These are phyloP conservation scores for Salix purpurea DNA, from an alignment of 345 rosid genomes.

Conservation along the genomic window DNA sequence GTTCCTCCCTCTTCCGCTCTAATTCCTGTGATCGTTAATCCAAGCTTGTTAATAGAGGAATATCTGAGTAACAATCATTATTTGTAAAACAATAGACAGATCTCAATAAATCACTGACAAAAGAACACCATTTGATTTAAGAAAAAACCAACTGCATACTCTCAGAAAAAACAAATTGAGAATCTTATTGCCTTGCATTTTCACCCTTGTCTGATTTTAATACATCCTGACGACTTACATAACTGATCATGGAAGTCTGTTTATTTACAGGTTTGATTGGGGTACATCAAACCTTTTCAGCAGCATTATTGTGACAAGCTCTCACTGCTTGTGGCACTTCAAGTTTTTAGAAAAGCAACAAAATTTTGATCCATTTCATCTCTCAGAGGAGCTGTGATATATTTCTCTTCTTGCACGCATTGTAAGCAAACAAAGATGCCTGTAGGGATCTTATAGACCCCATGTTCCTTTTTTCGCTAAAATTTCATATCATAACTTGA, in stretches of 20 bases:
- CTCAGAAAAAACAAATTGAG: not conserved
- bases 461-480: not conserved
- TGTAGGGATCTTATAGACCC: not conserved
- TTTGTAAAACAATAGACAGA: not conserved
- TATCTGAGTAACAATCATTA: not conserved
- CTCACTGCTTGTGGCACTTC: not conserved
- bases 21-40: slow-evolving; percentile 49
- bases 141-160: not conserved
- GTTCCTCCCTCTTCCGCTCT: slow-evolving; percentile 73
- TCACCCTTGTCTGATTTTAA: not conserved
- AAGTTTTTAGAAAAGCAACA: not conserved
- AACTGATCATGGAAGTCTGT: too few relatives aligned
- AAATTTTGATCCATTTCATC: not conserved
- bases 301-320: not conserved
- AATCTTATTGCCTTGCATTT: not conserved
- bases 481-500: not conserved
- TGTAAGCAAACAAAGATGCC: not conserved
- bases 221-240: not conserved
- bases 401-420: not conserved
- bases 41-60: not conserved
- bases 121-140: not conserved
- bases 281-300: not conserved
- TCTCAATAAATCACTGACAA: not conserved
- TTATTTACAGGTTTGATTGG: too few relatives aligned
- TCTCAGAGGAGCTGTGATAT: not conserved